Percentiles rank a stretch among this genome's conserved stretches.
Conservation (phyloP, 2,329 filamentous ascomycete species). For the Calonectria montana region DNA sequence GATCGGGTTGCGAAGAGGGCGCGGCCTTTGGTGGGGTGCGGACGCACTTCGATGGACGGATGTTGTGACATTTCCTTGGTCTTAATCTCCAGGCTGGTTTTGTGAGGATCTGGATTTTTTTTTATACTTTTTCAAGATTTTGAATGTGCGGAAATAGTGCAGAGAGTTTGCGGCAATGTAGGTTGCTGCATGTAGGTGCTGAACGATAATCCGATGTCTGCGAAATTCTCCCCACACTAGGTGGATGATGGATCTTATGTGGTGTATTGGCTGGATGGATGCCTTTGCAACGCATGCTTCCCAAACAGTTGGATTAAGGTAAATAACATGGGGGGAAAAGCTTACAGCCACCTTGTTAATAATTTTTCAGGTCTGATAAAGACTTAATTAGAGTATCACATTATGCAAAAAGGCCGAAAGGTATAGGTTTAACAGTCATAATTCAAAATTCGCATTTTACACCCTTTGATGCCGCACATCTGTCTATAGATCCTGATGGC, state of each 20-base stretch:
- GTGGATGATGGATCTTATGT: not conserved
- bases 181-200: not conserved
- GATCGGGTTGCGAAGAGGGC: constrained; percentile 55
- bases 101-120: not conserved
- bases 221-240: not conserved
- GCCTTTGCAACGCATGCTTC: not conserved
- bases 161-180: not conserved
- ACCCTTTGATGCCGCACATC: constrained; percentile 13
- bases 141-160: not conserved
- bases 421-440: not conserved
- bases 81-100: not conserved
- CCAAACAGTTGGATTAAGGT: not conserved
- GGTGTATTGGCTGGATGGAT: not conserved
- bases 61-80: constrained; percentile 28
- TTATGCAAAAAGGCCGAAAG: not conserved
- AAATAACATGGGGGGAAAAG: not conserved
- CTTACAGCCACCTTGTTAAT: not conserved
- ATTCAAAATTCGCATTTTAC: not conserved
- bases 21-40: constrained; percentile 55
- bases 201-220: not conserved
- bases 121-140: too few relatives aligned
- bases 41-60: constrained; percentile 40
- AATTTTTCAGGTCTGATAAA: not conserved
- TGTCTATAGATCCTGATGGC: constrained; percentile 52
- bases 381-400: not conserved